A percentile compares a stretch with the other conserved stretches of the same genome.
phyloP scores from a whole-genome alignment of 2,329 filamentous ascomycete species.

The Xylariales sp. region DNA sequence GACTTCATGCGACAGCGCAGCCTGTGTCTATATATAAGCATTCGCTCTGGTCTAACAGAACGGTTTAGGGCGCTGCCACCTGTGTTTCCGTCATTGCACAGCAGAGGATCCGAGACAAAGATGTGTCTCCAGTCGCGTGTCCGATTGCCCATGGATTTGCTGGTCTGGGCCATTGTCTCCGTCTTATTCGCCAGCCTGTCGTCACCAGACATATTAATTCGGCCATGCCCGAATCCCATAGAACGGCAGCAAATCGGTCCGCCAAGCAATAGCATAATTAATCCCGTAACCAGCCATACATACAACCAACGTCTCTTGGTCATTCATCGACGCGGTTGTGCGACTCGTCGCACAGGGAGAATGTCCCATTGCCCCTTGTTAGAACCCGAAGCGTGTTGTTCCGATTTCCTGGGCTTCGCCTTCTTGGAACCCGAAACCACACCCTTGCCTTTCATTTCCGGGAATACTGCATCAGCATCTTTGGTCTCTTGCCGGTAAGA shows the following conservation, averaged over 20 bases:
- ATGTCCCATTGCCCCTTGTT: not conserved
- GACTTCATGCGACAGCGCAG: not conserved
- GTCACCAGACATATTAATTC: conserved; percentile 1
- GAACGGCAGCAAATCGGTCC: not conserved
- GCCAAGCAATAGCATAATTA: not conserved
- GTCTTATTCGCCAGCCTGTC: conserved; percentile 1
- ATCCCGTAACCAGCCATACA: not conserved
- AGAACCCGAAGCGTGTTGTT: too few relatives aligned
- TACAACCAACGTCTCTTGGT: not conserved
- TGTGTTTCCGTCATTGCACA: conserved; percentile 23
- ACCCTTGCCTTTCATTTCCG: too few relatives aligned
- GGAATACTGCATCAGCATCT: not conserved
- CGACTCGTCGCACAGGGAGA: not conserved
- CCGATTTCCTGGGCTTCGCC: too few relatives aligned
- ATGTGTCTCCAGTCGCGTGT: conserved; percentile 17
- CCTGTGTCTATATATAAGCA: not conserved
- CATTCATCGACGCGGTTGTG: not conserved
- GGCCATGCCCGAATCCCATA: not conserved
- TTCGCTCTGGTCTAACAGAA: conserved; percentile 16
- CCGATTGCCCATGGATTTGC: conserved; percentile 2
- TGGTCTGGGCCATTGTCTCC: not conserved
- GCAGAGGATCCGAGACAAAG: not conserved
- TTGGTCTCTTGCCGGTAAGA: not conserved
- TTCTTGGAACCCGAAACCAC: too few relatives aligned
- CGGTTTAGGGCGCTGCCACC: conserved; percentile 14